These are phyloP conservation scores for Chalciporus chontae DNA, from an alignment of 768 basidiomycete genomes.

Conservation along the genomic window DNA sequence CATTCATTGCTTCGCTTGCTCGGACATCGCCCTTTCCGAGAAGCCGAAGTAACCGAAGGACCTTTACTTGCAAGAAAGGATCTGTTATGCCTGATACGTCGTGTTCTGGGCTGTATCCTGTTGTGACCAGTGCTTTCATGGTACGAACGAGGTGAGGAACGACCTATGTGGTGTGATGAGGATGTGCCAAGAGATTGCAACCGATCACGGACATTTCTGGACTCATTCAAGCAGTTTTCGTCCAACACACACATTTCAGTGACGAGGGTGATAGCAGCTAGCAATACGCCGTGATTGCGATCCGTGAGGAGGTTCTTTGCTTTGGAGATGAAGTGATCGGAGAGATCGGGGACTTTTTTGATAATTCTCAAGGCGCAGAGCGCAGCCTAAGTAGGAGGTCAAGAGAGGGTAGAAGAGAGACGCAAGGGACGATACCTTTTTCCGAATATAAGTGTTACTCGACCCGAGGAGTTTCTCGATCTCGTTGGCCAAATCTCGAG, in stretches of 20 bases:
- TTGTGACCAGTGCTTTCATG: slow-evolving; percentile 90
- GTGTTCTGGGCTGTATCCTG: slow-evolving; percentile 97
- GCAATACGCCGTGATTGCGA: slow-evolving; percentile 93
- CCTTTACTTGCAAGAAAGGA: slow-evolving; percentile 92
- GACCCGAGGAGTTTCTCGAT: slow-evolving; percentile 96
- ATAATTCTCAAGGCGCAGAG: slow-evolving; percentile 92
- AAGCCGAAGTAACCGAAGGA: slow-evolving; percentile 83
- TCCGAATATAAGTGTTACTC: slow-evolving; percentile 97
- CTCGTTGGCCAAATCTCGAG: slow-evolving; percentile 94
- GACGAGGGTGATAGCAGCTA: slow-evolving; percentile 91
- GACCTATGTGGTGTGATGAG: slow-evolving; percentile 47
- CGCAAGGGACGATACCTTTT: slow-evolving; percentile 62
- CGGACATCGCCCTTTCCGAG: slow-evolving; percentile 81
- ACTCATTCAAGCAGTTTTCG: slow-evolving; percentile 69
- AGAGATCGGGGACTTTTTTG: slow-evolving; percentile 92
- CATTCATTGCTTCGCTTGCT: slow-evolving; percentile 97
- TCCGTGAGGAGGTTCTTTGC: slow-evolving; percentile 90
- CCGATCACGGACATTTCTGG: slow-evolving; percentile 70
- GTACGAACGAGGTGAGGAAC: slow-evolving; percentile 93
- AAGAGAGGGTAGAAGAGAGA: not conserved
- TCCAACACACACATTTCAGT: slow-evolving; percentile 92
- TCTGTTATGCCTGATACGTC: slow-evolving; percentile 99
- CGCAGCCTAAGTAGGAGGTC: slow-evolving; percentile 60
- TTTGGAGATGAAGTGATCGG: slow-evolving; percentile 87
- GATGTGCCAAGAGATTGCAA: slow-evolving; percentile 1